Percentiles rank a stretch among this genome's conserved stretches.
phyloP scores from a whole-genome alignment of 148 eudicot genomes.

The Arbutus unedo region DNA sequence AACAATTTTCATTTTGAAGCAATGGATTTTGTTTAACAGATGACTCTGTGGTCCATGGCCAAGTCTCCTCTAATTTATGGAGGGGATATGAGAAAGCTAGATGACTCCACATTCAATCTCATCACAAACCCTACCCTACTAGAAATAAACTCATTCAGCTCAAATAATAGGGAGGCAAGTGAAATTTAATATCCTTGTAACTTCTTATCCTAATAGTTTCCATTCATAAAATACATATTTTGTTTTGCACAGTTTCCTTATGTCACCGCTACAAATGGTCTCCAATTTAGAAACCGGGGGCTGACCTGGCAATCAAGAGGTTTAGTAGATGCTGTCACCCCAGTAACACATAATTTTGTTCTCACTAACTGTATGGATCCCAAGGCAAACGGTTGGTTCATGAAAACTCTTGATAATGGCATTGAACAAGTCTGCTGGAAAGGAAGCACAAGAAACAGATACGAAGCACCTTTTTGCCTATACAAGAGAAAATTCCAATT shows the following conservation, averaged over 20 bases:
- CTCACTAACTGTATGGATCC: slow-evolving; percentile 55
- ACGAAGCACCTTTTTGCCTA: slow-evolving; percentile 51
- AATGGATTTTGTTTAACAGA: slow-evolving; percentile 36
- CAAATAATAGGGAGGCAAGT: slow-evolving; percentile 78
- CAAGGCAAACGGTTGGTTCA: slow-evolving; percentile 60
- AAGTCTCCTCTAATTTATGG: slow-evolving; percentile 97
- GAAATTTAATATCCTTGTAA: slow-evolving; percentile 1
- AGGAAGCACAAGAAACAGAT: slow-evolving; percentile 26
- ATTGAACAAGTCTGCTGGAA: slow-evolving; percentile 82
- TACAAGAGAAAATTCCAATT: slow-evolving; percentile 45
- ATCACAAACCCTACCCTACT: slow-evolving; percentile 71
- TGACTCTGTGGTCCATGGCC: slow-evolving; percentile 94
- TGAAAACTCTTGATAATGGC: slow-evolving; percentile 38
- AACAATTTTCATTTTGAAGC: neutral
- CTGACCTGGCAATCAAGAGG: slow-evolving; percentile 21
- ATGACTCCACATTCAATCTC: slow-evolving; percentile 57
- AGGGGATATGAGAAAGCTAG: slow-evolving; percentile 88
- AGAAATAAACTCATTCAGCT: slow-evolving; percentile 83
- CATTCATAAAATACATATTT: slow-evolving; percentile 8
- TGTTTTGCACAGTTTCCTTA: slow-evolving; percentile 52
- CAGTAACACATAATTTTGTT: slow-evolving; percentile 30
- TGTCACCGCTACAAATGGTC: slow-evolving; percentile 23
- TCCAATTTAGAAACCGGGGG: slow-evolving; percentile 5
- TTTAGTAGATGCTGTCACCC: slow-evolving; percentile 10
- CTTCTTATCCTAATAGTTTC: neutral